phyloP scores from a whole-genome alignment of 2,329 filamentous ascomycete species.

The Claviceps humidiphila region DNA sequence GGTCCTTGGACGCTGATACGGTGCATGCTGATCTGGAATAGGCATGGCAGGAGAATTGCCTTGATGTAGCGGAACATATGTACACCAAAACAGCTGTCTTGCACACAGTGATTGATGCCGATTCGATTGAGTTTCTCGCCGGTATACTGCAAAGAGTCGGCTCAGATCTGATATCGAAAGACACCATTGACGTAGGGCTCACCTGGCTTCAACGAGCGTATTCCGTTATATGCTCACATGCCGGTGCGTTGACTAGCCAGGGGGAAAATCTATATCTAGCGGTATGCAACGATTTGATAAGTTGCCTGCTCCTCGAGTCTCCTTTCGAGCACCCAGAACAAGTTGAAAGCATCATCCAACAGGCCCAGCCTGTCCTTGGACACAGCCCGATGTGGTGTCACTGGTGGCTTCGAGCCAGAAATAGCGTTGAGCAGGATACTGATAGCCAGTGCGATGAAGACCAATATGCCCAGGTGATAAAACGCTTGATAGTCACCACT shows the following conservation, averaged over 20 bases:
- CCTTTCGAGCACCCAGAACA: slow-evolving; percentile 31
- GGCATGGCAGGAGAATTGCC: slow-evolving; percentile 61
- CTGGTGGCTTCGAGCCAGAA: slow-evolving; percentile 49
- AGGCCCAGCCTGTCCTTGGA: slow-evolving; percentile 50
- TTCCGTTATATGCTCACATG: slow-evolving; percentile 38
- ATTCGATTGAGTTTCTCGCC: slow-evolving; percentile 46
- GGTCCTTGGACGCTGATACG: no score
- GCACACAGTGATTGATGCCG: slow-evolving; percentile 27
- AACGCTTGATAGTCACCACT: slow-evolving; percentile 46
- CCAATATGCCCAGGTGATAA: slow-evolving; percentile 40
- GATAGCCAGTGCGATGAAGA: slow-evolving; percentile 22
- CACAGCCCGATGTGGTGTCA: slow-evolving; percentile 53
- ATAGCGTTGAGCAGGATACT: slow-evolving; percentile 35
- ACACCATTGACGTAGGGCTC: slow-evolving; percentile 40
- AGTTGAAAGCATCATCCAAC: slow-evolving; percentile 42
- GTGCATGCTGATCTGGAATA: slow-evolving; percentile 21
- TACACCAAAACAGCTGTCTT: slow-evolving; percentile 45
- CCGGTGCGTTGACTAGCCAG: slow-evolving; percentile 43
- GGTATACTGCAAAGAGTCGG: slow-evolving; percentile 65
- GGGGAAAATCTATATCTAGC: slow-evolving; percentile 51
- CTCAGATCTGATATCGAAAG: slow-evolving; percentile 37
- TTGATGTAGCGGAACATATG: slow-evolving; percentile 69
- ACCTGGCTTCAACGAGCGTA: slow-evolving; percentile 65
- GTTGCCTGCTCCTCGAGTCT: slow-evolving; percentile 35
- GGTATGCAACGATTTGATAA: slow-evolving; percentile 51